Base-by-base conservation (phyloP, 2,329 filamentous ascomycete genomes). In the Pestalotiopsis fici region DNA sequence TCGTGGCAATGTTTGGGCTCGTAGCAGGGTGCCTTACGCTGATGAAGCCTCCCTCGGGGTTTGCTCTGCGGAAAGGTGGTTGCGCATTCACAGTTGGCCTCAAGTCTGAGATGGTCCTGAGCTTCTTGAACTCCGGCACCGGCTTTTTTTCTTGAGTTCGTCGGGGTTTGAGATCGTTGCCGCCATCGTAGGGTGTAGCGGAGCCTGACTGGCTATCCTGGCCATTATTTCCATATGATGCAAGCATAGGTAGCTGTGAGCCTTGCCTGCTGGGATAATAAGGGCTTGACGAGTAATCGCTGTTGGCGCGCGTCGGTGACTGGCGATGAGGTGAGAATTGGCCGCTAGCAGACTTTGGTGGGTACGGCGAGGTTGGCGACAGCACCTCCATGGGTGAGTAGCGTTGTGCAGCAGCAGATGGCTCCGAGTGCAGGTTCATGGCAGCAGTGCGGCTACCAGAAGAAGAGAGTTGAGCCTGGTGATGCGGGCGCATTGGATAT, bases 11-110 rank as follows among this genome's bases (percentile, higher is more conserved):
- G n/a, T 6, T 57, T 23, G 35, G 65, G 71, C 39, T 27, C 69
- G 55, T 62, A 59, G 66, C 59, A 25, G 54, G 76, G 3, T 21
- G n/a, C 18, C 93, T 82, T 86, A 97, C 94, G 79, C 96, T 98
- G 78, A 99, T 97, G 78, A 99, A 99, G 61, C 96, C 96, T 65
- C 96, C 96, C 78, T 99, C 96, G 2, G 96, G 96, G 74, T 97
- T 97, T 66, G 96, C 96, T 81, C 96, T 90, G 74, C 96, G 89
- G 78, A 97, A 98, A 1, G 94, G 88, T 65, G 96, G 96, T 78
- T 99, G 96, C 23, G 88, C 77, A 79, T 95, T 97, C 78, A 96
- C 90, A 77, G 91, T 93, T 56, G 95, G 93, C 69, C 91, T 88
- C 74, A 99, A 81, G 68, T 98, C 94, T 65, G 88, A 84, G 28